Conservation (phyloP, 768 basidiomycete species). For the Galerina sulciceps region DNA sequence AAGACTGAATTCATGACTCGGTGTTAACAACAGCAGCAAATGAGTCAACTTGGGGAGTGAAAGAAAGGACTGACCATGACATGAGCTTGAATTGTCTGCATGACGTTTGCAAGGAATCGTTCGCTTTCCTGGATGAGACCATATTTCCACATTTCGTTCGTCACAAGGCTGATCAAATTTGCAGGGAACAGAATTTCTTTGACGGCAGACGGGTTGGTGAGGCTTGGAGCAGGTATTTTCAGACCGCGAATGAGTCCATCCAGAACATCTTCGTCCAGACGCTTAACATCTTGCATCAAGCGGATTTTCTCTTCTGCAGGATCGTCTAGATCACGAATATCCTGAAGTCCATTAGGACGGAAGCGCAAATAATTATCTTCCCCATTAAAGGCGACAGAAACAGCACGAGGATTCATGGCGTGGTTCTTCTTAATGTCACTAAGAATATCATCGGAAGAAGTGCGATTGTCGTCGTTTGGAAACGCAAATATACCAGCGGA, state of each 20-base stretch:
- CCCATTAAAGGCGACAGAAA: constrained; percentile 87
- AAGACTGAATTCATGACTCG: constrained; percentile 56
- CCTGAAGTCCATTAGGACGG: constrained; percentile 67
- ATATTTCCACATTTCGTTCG: constrained; percentile 99
- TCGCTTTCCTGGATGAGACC: constrained; percentile 97
- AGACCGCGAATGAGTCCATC: constrained; percentile 88
- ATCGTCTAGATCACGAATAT: constrained; percentile 81
- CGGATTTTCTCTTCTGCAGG: constrained; percentile 95
- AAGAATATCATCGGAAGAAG: constrained; percentile 80
- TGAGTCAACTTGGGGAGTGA: not conserved
- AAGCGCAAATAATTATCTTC: constrained; percentile 74
- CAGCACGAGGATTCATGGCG: constrained; percentile 76
- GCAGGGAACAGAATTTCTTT: constrained; percentile 99
- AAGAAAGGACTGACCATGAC: constrained; percentile 79
- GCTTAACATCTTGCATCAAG: constrained; percentile 88
- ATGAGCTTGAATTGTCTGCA: constrained; percentile 96
- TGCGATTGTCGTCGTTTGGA: constrained; percentile 63
- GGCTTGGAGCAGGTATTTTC: constrained; percentile 90
- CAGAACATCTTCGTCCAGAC: constrained; percentile 91
- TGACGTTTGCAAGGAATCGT: constrained; percentile 96
- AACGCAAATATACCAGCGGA: constrained; percentile 79
- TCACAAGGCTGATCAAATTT: constrained; percentile 94
- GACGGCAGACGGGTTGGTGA: constrained; percentile 89
- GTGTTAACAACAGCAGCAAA: constrained; percentile 10
- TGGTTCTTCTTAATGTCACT: constrained; percentile 73